Base-by-base conservation (phyloP, 2,329 filamentous ascomycete species). In the Cordyceps pruinosa region DNA sequence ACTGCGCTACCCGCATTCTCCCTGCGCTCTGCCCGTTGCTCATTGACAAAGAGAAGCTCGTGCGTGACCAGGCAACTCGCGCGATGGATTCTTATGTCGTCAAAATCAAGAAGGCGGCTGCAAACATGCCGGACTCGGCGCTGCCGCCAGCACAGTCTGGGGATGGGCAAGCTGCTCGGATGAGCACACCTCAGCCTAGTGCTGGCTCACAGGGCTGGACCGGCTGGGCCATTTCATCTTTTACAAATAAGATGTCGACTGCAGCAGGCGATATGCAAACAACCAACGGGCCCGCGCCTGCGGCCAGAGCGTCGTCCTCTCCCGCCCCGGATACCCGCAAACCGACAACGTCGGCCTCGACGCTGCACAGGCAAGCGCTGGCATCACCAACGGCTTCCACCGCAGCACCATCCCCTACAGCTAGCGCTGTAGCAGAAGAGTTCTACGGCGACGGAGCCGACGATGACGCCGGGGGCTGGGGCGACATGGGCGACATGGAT, bases 201-300 rank as follows among this genome's bases (percentile, higher is more conserved):
- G 79, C 80, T 37, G 69, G 63, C n/a, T 59, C 63, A n/a, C 60
- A 65, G 5, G 66, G 70, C 19, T 97, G 94, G 94, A 85, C 94
- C 1, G 94, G 94, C 13, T 99, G 94, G 94, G 94, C 94, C 1
- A 97, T 99, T 56, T 97, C 94, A 0, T 97, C 91, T 1, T 99
- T 99, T 69, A 97, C 94, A 2, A 97, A 97, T 72, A 97, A 96
- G 66, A 71, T 97, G 13, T 86, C 90, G 2, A 75, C 88, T 0
- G 91, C 90, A 0, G 88, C 88, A 9, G 94, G 94, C 19, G 88
- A 97, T 58, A 99, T 99, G 61, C 80, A 93, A 67, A 75, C 79
- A 19, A 72, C 77, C 54, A 78, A 79, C 59, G 74, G 74, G 35
- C 69, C 72, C 2, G 66, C 75, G 3, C 66, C 73, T 0, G 67